phyloP scores from a whole-genome alignment of 805 yeast genomes.

The Metschnikowia baotianmanensis region DNA sequence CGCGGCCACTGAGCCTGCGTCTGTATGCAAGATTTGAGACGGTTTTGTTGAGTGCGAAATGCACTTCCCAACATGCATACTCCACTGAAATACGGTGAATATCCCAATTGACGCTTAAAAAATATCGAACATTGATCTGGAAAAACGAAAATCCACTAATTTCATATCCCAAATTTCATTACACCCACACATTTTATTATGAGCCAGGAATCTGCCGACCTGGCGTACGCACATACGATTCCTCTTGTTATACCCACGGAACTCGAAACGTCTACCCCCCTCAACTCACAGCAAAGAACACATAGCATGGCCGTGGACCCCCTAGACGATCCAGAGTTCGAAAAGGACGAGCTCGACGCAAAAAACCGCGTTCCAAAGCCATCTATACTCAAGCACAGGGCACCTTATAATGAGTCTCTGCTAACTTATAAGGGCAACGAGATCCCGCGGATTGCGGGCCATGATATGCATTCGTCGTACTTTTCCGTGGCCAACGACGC shows the following conservation, averaged over 20 bases:
- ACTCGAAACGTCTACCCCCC: constrained; percentile 24
- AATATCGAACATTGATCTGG: no score
- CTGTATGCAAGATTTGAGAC: no score
- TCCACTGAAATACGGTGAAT: no score
- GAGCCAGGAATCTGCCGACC: constrained; percentile 3
- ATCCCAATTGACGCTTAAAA: no score
- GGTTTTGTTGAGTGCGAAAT: neutral
- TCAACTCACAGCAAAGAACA: constrained; percentile 5
- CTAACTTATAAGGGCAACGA: constrained; percentile 9
- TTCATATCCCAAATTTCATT: no score
- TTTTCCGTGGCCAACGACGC: constrained; percentile 9
- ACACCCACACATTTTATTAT: no score
- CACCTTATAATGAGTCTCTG: constrained; percentile 6
- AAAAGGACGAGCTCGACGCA: neutral
- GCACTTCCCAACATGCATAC: no score
- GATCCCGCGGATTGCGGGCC: neutral
- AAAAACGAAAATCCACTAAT: no score
- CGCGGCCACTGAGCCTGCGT: no score
- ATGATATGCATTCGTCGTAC: constrained; percentile 7
- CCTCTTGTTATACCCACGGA: constrained; percentile 11
- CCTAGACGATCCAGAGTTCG: neutral
- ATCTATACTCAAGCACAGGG: constrained; percentile 6
- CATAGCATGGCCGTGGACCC: constrained; percentile 1
- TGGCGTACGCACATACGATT: constrained; percentile 4
- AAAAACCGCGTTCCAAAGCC: neutral